A percentile compares a stretch with the other conserved stretches of the same genome.
phyloP scores from a whole-genome alignment of 2,329 filamentous ascomycete species.

The Fusarium virguliforme region DNA sequence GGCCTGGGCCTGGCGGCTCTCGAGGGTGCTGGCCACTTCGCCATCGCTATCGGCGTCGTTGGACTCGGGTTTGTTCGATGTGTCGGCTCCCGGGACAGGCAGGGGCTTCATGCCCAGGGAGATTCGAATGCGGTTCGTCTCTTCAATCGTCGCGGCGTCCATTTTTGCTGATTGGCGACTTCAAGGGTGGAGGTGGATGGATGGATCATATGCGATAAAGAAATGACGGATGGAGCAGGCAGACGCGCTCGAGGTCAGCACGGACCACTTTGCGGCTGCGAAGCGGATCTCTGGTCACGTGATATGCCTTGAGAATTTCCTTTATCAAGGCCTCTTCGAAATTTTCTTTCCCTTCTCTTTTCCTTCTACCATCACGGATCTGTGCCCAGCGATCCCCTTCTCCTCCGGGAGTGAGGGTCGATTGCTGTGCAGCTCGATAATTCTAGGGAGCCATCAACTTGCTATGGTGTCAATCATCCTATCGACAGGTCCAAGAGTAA shows the following conservation, averaged over 20 bases:
- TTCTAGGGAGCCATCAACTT: constrained; percentile 81
- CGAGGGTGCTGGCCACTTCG: constrained; percentile 85
- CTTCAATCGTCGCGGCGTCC: constrained; percentile 85
- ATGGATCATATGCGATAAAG: constrained; percentile 11
- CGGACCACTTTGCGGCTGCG: constrained; percentile 36
- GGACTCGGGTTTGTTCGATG: constrained; percentile 60
- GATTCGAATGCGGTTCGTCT: constrained; percentile 92
- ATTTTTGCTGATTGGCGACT: constrained; percentile 57
- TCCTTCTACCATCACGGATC: constrained; percentile 73
- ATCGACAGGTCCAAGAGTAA: constrained; percentile 94
- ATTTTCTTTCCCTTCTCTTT: constrained; percentile 55
- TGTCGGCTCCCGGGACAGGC: constrained; percentile 80
- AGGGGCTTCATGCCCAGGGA: constrained; percentile 92
- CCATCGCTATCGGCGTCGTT: constrained; percentile 72
- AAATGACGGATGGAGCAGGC: constrained; percentile 21
- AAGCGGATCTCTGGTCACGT: constrained; percentile 29
- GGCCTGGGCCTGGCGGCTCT: constrained; percentile 81
- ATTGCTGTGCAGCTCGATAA: constrained; percentile 90
- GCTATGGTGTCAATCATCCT: constrained; percentile 88
- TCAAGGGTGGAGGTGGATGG: not conserved
- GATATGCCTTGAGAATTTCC: constrained; percentile 31
- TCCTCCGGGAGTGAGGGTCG: constrained; percentile 72
- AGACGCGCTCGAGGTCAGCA: constrained; percentile 34
- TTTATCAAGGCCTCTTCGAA: constrained; percentile 52
- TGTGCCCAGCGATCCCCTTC: constrained; percentile 88